A percentile compares a stretch with the other conserved stretches of the same genome.
Evolutionary conservation across 352 stramenopile genomes (phyloP).

Genomic region (Globisporangium rhizosaccharum): DNA sequence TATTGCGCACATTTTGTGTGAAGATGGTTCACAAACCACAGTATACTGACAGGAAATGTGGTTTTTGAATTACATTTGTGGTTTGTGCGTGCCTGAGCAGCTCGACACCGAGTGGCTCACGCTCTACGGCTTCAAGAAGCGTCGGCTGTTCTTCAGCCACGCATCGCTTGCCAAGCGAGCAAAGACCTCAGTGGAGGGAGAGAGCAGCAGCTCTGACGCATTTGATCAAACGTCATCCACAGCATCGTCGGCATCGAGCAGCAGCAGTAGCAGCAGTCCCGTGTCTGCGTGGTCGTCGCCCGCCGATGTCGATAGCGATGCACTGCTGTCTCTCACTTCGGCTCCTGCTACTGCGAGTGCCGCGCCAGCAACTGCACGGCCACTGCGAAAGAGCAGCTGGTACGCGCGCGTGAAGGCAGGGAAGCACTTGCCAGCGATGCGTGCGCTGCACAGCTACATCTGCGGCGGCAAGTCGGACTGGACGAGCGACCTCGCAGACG

Average conservation of each 20-base stretch:
- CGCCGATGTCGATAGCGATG: slow-evolving; percentile 32
- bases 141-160: slow-evolving; percentile 62
- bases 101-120: slow-evolving; percentile 60
- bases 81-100: slow-evolving; percentile 15
- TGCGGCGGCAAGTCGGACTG: slow-evolving; percentile 62
- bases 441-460: slow-evolving; percentile 47
- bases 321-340: slow-evolving; percentile 3
- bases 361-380: slow-evolving; percentile 12
- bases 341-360: slow-evolving; percentile 12
- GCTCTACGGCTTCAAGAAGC: slow-evolving; percentile 55
- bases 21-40: no score
- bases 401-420: slow-evolving; percentile 43
- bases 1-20: not conserved
- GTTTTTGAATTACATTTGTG: no score
- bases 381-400: slow-evolving; percentile 30
- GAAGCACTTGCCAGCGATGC: slow-evolving; percentile 49
- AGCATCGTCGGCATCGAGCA: slow-evolving; percentile 27
- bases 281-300: slow-evolving; percentile 41
- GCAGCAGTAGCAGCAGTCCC: slow-evolving; percentile 30
- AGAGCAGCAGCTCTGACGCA: not conserved
- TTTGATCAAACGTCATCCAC: slow-evolving; percentile 2
- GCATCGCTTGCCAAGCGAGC: slow-evolving; percentile 6
- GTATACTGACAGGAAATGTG: not conserved
- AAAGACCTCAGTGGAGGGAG: not conserved
- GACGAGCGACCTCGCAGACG: slow-evolving; percentile 30